These are phyloP conservation scores for Pseudomonodictys pantanalensis DNA, from an alignment of 495 filamentous ascomycete genomes.

Conservation along the genomic window DNA sequence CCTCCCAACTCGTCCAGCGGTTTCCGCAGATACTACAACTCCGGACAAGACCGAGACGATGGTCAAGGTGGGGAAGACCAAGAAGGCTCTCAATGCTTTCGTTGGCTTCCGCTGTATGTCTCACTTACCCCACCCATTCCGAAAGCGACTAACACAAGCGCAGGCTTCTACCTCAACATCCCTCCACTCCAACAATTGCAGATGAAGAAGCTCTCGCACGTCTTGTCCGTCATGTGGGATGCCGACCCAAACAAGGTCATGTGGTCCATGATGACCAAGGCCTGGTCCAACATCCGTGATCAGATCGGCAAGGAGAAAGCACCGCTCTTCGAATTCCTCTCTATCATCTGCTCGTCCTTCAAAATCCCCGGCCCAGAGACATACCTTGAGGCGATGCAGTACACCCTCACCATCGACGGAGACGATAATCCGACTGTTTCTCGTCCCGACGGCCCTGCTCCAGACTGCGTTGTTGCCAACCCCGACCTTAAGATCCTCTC, in stretches of 20 bases:
- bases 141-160: not conserved
- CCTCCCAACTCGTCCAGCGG: not conserved
- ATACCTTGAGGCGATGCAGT: conserved; percentile 48
- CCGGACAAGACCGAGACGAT: not conserved
- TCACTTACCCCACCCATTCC: not conserved
- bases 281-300: conserved; percentile 53
- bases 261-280: conserved; percentile 50
- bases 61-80: not conserved
- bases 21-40: not conserved
- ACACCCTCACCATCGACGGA: conserved; percentile 34
- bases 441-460: conserved; percentile 1
- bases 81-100: conserved; percentile 23
- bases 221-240: conserved; percentile 47
- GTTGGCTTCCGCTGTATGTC: conserved; percentile 13
- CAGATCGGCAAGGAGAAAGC: conserved; percentile 40
- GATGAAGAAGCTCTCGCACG: conserved; percentile 37
- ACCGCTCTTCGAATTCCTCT: conserved; percentile 44
- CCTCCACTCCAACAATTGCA: not conserved
- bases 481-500: not conserved
- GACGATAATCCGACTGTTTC: conserved; percentile 15
- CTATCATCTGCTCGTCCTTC: conserved; percentile 40
- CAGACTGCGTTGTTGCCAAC: not conserved
- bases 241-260: conserved; percentile 47
- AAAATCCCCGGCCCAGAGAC: conserved; percentile 41
- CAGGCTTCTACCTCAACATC: conserved; percentile 7